These are phyloP conservation scores for Fusarium musae DNA, from an alignment of 2,329 filamentous ascomycete species.

Conservation along the genomic window DNA sequence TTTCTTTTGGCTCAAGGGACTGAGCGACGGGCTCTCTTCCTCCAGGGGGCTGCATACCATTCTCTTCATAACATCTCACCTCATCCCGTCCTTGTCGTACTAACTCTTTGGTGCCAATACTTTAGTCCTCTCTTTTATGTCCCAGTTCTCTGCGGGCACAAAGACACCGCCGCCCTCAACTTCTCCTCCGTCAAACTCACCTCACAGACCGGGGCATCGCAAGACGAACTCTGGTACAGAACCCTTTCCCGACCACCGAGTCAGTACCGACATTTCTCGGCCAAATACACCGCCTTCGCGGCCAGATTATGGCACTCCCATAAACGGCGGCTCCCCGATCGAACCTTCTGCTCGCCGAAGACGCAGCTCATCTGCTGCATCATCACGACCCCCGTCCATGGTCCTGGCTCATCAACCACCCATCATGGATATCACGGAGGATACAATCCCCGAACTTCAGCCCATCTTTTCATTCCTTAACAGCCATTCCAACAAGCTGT, in stretches of 20 bases:
- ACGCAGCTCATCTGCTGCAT: conserved; percentile 53
- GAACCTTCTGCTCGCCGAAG: conserved; percentile 57
- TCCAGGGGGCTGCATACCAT: conserved; percentile 29
- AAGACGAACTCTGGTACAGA: conserved; percentile 47
- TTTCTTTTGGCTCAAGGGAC: conserved; percentile 25
- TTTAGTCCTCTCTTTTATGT: conserved; percentile 89
- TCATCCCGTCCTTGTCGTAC: conserved; percentile 35
- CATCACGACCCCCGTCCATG: conserved; percentile 81
- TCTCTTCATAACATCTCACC: conserved; percentile 44
- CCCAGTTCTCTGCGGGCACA: conserved; percentile 72
- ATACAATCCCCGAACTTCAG: conserved; percentile 91
- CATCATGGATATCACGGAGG: conserved; percentile 83
- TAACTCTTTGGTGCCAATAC: conserved; percentile 39
- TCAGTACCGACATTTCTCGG: conserved; percentile 50
- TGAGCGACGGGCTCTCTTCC: conserved; percentile 7
- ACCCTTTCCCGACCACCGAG: conserved; percentile 50
- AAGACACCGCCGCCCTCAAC: conserved; percentile 58
- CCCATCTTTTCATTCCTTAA: conserved; percentile 95
- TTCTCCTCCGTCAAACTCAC: conserved; percentile 54
- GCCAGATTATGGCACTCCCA: conserved; percentile 56
- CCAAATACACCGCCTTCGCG: conserved; percentile 53
- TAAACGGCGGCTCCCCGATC: conserved; percentile 56
- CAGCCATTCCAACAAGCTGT: conserved; percentile 94
- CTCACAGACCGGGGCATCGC: conserved; percentile 45
- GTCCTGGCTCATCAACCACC: conserved; percentile 86